Evolutionary conservation across 2,329 filamentous ascomycete genomes (phyloP).

Genomic region (Microsporum audouinii): DNA sequence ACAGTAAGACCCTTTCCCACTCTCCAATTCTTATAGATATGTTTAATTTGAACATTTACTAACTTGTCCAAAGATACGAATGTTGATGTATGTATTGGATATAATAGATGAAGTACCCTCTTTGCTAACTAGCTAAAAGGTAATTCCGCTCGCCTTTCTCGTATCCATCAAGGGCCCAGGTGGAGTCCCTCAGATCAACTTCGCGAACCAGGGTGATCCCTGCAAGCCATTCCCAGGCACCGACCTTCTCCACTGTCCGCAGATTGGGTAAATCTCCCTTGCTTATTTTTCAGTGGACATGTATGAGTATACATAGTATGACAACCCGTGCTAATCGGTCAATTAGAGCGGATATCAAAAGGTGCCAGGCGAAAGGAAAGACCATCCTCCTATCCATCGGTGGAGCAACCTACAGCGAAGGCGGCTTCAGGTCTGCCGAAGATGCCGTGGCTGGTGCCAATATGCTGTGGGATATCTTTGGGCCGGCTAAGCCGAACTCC

Average conservation of each 20-base stretch:
- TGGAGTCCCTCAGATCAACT: slow-evolving; percentile 39
- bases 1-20: slow-evolving; percentile 1
- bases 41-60: neutral
- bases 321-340: neutral
- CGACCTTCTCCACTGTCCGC: slow-evolving; percentile 48
- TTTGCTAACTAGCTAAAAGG: slow-evolving; percentile 25
- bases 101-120: neutral
- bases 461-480: slow-evolving; percentile 60
- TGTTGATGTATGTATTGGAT: slow-evolving; percentile 23
- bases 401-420: slow-evolving; percentile 58
- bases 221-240: slow-evolving; percentile 51
- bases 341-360: slow-evolving; percentile 33
- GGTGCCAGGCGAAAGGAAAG: slow-evolving; percentile 56
- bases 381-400: slow-evolving; percentile 63
- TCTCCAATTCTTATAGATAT: neutral
- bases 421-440: slow-evolving; percentile 47
- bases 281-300: slow-evolving; percentile 1
- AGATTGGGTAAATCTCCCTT: slow-evolving; percentile 48
- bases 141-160: slow-evolving; percentile 55
- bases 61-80: slow-evolving; percentile 2
- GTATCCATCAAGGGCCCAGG: slow-evolving; percentile 44
- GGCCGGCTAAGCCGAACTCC: slow-evolving; percentile 35
- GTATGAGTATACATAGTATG: slow-evolving; percentile 11
- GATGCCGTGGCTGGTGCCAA: slow-evolving; percentile 48
- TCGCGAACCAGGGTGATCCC: slow-evolving; percentile 51